Conservation (phyloP, 2,329 filamentous ascomycete species). For the Fusarium camptoceras region DNA sequence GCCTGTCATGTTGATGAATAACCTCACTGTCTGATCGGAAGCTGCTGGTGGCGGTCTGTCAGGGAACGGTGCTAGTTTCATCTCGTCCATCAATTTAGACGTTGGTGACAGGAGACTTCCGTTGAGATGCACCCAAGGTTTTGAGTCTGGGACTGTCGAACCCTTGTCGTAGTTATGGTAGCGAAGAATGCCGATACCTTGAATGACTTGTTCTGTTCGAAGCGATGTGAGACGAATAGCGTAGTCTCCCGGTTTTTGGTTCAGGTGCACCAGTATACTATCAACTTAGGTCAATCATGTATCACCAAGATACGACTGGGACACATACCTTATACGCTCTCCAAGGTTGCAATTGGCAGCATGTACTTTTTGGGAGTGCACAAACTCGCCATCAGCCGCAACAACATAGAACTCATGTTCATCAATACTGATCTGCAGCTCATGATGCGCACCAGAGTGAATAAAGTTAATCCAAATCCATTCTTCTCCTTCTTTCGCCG, state of each 20-base stretch:
- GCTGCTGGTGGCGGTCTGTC: background rate
- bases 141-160: background rate
- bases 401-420: background rate
- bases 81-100: background rate
- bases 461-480: constrained; percentile 2
- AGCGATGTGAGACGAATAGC: background rate
- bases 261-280: background rate
- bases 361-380: background rate
- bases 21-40: background rate
- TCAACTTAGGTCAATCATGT: background rate
- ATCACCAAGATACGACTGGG: rapidly evolving
- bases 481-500: background rate
- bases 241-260: background rate
- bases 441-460: background rate
- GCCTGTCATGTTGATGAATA: background rate
- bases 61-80: background rate
- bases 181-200: background rate
- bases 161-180: background rate
- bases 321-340: background rate
- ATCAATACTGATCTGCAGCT: background rate
- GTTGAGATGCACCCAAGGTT: background rate
- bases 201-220: background rate
- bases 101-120: background rate
- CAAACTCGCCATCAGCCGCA: background rate
- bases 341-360: background rate